Evolutionary conservation across 352 stramenopile genomes (phyloP), one percentile per base, ranked within the genome.

Genomic region (Peronosclerospora sorghi): DNA sequence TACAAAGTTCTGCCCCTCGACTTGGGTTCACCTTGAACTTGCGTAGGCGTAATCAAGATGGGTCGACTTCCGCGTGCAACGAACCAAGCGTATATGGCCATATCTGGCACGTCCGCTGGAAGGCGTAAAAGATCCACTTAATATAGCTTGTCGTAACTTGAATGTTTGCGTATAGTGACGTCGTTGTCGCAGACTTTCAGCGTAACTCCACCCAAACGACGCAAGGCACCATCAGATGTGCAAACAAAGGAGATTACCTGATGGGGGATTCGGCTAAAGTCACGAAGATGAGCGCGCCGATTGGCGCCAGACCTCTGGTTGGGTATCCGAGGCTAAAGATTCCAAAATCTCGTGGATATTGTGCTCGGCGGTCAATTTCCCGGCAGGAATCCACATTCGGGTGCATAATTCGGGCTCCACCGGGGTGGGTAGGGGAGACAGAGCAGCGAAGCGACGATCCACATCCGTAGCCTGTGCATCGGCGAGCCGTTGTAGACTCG

Each of bases 381-480:
- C 13, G 2, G 28, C 28, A 4, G 13, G 13, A 14, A 32, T 32
- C 28, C 28, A 32, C 28, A 32, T 32, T 4, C 8, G 8, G 8
- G 13, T 15, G 28, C 28, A 32, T 12, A 15, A 3, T 4, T 12
- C 8, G 2, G 28, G 9, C 28, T 4, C 28, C 4, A 15, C 28
- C 13, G 28, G 28, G 9, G 13, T 32, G 28, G 13, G 28, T 15
- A 32, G 28, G 9, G 8, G 28, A 32, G 28, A 4, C 8, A 12
- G 8, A 13, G 28, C 28, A 12, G 8, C 13, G 8, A 12, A 32
- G 8, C 13, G 13, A 14, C 28, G 28, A 14, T 32, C 28, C 4
- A 32, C 8, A 8, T 15, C 28, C 80, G 77, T 35, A 65, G 67
- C 55, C 78, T 83, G 44, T 67, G 70, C 70, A 83, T 83, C 38